Percentiles rank a stretch among this genome's conserved stretches.
These are phyloP conservation scores for Spathaspora sp. DNA, from an alignment of 1,139 yeast genomes.

Conservation along the genomic window DNA sequence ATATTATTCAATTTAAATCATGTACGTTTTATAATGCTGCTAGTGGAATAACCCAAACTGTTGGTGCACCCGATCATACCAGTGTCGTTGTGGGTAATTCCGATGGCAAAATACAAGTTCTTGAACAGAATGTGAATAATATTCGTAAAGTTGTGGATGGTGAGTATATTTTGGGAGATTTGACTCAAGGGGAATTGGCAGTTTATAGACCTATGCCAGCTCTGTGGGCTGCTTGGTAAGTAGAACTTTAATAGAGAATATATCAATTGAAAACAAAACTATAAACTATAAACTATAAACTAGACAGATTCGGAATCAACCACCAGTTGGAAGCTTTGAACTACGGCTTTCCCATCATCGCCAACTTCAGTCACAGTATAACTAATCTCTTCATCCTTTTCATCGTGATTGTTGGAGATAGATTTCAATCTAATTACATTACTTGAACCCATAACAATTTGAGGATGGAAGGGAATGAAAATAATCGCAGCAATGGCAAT, in stretches of 20 bases:
- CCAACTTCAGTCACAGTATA: not conserved
- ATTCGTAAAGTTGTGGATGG: constrained; percentile 49
- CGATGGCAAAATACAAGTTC: constrained; percentile 37
- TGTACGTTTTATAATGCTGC: constrained; percentile 42
- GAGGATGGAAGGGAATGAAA: constrained; percentile 61
- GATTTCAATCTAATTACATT: constrained; percentile 13
- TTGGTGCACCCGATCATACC: constrained; percentile 70
- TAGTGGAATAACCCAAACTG: constrained; percentile 28
- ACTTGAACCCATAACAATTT: constrained; percentile 44
- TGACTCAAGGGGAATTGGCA: constrained; percentile 48
- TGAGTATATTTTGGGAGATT: constrained; percentile 38
- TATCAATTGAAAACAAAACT: not conserved
- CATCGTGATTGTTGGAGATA: constrained; percentile 11
- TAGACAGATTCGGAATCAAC: not conserved
- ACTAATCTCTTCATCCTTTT: not conserved
- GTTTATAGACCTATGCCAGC: constrained; percentile 58
- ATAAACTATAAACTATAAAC: not conserved
- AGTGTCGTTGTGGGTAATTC: constrained; percentile 49
- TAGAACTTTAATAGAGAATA: not conserved
- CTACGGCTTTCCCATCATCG: not conserved
- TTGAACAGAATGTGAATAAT: constrained; percentile 64
- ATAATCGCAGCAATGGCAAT: constrained; percentile 43
- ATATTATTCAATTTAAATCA: constrained; percentile 38
- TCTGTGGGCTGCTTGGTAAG: constrained; percentile 44
- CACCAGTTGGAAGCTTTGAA: not conserved